Percentiles rank a stretch among this genome's conserved stretches.
phyloP scores from a whole-genome alignment of 441 rosid genomes.

The Erodium chrysanthum region DNA sequence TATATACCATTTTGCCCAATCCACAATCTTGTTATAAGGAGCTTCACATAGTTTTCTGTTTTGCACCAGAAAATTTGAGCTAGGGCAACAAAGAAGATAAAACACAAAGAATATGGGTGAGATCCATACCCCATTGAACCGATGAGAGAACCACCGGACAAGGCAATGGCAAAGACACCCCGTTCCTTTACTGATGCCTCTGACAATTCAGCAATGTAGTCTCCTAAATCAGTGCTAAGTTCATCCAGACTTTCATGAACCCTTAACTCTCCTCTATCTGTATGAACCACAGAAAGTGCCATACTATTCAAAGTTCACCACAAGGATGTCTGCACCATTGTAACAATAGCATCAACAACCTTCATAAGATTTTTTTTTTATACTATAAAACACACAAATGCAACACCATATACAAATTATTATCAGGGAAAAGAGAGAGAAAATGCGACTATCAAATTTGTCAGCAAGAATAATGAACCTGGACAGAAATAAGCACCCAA shows the following conservation, averaged over 20 bases:
- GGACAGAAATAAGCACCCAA: too few relatives aligned
- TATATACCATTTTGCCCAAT: constrained; percentile 80
- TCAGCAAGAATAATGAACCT: too few relatives aligned
- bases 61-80: constrained; percentile 21
- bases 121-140: constrained; percentile 50
- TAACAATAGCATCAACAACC: constrained; percentile 15
- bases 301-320: constrained; percentile 24
- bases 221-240: constrained; percentile 68
- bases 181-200: constrained; percentile 79
- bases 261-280: constrained; percentile 59
- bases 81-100: constrained; percentile 22
- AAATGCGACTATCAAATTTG: too few relatives aligned
- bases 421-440: too few relatives aligned
- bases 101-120: constrained; percentile 12
- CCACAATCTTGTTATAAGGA: constrained; percentile 73
- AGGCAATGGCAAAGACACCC: constrained; percentile 68
- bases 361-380: constrained; percentile 8
- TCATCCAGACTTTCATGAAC: constrained; percentile 68
- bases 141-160: constrained; percentile 83
- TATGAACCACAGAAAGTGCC: constrained; percentile 43
- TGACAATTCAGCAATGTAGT: constrained; percentile 68
- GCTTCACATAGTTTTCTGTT: constrained; percentile 74
- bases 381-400: neutral
- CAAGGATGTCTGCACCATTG: constrained; percentile 4
- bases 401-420: too few relatives aligned